Conservation (phyloP, 495 filamentous ascomycete genomes). For the Neurospora sp. region DNA sequence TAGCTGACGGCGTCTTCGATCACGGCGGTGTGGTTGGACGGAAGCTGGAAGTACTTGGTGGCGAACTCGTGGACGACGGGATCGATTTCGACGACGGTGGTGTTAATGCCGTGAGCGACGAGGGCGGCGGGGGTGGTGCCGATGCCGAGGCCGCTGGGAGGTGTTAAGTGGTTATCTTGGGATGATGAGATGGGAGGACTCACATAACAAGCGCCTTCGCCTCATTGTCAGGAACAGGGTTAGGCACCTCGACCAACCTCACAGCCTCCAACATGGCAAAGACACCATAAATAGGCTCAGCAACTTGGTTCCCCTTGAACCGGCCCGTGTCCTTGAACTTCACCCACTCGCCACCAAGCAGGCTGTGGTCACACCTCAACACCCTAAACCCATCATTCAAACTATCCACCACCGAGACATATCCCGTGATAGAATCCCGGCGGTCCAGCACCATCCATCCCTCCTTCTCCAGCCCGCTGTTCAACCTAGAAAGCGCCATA, state of each 20-base stretch:
- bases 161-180: conserved; percentile 4
- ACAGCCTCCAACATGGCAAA: conserved; percentile 92
- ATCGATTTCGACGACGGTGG: conserved; percentile 90
- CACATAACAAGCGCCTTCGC: conserved; percentile 80
- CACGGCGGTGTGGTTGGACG: conserved; percentile 63
- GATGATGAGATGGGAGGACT: conserved; percentile 15
- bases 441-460: conserved; percentile 64
- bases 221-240: conserved; percentile 45
- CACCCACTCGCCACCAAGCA: conserved; percentile 92
- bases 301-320: conserved; percentile 39
- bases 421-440: conserved; percentile 77
- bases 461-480: conserved; percentile 45
- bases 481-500: conserved; percentile 45
- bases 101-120: conserved; percentile 79
- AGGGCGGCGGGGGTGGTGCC: conserved; percentile 83
- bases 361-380: conserved; percentile 86
- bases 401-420: conserved; percentile 81
- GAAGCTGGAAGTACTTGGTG: conserved; percentile 69
- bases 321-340: conserved; percentile 27
- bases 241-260: conserved; percentile 56
- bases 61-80: conserved; percentile 79
- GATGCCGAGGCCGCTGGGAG: conserved; percentile 70
- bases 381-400: conserved; percentile 60
- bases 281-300: conserved; percentile 85
- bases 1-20: conserved; percentile 76